Base-by-base conservation (phyloP, 306 rosid genomes). In the Prunus mira region DNA sequence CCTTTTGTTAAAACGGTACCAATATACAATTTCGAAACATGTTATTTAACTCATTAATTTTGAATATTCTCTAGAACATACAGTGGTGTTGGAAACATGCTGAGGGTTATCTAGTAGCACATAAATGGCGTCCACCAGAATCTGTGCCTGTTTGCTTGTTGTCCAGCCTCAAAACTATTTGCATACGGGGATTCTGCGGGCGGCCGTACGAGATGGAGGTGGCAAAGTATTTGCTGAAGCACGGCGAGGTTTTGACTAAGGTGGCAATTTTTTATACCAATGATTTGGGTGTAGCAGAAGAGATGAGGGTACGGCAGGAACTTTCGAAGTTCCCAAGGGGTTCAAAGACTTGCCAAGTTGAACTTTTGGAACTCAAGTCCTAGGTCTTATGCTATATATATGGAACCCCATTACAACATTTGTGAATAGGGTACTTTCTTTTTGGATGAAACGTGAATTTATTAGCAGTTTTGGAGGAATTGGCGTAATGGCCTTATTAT, bases 341-440 rank as follows among this genome's bases (percentile, higher is more conserved):
- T 66, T 66, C 70, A 66, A 66, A 66, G 70, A 66, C 54, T 41
- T 20, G 71, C n/a, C 30, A 41, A 12, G 12, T 66, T 12, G 30
- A 41, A 41, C 15, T 13, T 30, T 66, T 38, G 43, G 43, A 38
- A 38, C 43, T 38, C 43, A 38, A 38, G 43, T 38, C 43, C 43
- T 1, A 34, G 38, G 38, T 34, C 38, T 34, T 34, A 1, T 34
- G 38, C 0, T 5, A 32, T 32, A 32, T 32, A 32, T 32, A 0
- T 32, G 6, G 38, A 32, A 32, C 38, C 38, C 38, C 38, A 34
- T 34, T 5, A 5, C 38, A 34, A 34, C 38, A 34, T 34, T 34
- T 34, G 38, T 34, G 38, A 34, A 34, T 34, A 34, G 38, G 38
- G 38, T 34, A 5, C 38, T 34, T 34, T 5, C 38, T 34, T 34